phyloP scores from a whole-genome alignment of 2,329 filamentous ascomycete genomes.

The Aspergillus sp. region DNA sequence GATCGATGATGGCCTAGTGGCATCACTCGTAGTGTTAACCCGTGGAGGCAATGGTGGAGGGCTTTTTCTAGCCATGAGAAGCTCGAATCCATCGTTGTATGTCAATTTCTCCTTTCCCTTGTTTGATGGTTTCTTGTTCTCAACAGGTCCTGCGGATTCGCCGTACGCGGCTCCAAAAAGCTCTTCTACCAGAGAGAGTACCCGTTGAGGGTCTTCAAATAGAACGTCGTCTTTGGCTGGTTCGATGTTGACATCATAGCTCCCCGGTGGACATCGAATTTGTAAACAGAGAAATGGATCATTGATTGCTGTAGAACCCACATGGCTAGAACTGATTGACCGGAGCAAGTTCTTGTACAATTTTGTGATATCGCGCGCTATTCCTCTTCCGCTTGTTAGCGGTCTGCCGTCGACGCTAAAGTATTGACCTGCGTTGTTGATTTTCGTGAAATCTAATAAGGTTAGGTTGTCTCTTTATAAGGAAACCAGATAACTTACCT shows the following conservation, averaged over 20 bases:
- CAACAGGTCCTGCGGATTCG: background rate
- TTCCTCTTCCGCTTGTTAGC: slow-evolving; percentile 42
- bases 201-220: slow-evolving; percentile 41
- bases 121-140: background rate
- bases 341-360: slow-evolving; percentile 45
- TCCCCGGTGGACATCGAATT: slow-evolving; percentile 45
- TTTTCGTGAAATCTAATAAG: slow-evolving; percentile 27
- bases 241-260: slow-evolving; percentile 56
- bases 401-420: slow-evolving; percentile 52
- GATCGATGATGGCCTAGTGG: background rate
- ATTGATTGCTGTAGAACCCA: slow-evolving; percentile 23
- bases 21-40: background rate
- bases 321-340: slow-evolving; percentile 17
- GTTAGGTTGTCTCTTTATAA: slow-evolving; percentile 13
- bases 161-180: slow-evolving; percentile 23
- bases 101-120: slow-evolving; percentile 3
- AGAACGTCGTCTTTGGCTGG: slow-evolving; percentile 56
- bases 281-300: slow-evolving; percentile 51
- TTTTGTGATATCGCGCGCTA: slow-evolving; percentile 46
- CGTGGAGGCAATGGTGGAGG: background rate
- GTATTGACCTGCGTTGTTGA: slow-evolving; percentile 39
- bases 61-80: slow-evolving; percentile 16
- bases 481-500: slow-evolving; percentile 13
- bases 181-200: slow-evolving; percentile 38
- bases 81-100: slow-evolving; percentile 8